Evolutionary conservation across 1,284 basidiomycete species (phyloP).

Genomic region (Stygiomarasmius scandens): DNA sequence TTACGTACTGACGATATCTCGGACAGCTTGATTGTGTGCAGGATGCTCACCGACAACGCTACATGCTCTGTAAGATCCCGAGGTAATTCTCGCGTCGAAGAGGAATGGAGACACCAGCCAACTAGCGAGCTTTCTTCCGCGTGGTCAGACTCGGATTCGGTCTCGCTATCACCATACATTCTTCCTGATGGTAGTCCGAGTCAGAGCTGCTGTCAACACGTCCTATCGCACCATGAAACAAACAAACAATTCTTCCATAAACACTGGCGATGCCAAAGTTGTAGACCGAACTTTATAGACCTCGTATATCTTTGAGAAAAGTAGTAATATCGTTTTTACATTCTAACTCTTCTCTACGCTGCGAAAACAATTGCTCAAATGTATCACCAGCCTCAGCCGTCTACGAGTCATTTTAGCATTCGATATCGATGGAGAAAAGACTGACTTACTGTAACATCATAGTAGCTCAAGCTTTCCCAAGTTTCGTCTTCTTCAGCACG

Average conservation of each 20-base stretch:
- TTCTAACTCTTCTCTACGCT: constrained; percentile 50
- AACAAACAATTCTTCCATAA: too few species aligned
- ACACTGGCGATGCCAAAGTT: background rate
- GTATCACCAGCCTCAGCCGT: constrained; percentile 54
- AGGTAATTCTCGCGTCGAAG: background rate
- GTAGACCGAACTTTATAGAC: constrained; percentile 40
- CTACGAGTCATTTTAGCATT: constrained; percentile 41
- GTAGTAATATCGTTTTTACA: constrained; percentile 63
- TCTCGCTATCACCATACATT: constrained; percentile 38
- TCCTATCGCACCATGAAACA: background rate
- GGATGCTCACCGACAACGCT: constrained; percentile 17
- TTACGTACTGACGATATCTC: constrained; percentile 1
- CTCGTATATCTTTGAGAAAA: constrained; percentile 63
- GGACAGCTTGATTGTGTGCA: constrained; percentile 16
- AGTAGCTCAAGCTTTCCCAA: constrained; percentile 70
- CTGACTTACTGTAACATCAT: constrained; percentile 59
- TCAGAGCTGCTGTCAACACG: background rate
- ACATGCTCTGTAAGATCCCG: constrained; percentile 1
- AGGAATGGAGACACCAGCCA: background rate
- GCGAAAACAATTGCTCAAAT: constrained; percentile 68
- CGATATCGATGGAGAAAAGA: constrained; percentile 2
- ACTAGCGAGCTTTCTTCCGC: constrained; percentile 11
- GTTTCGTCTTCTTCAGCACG: constrained; percentile 73
- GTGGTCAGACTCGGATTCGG: constrained; percentile 43
- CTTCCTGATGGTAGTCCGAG: constrained; percentile 7